Base-by-base conservation (phyloP, 78 protist genomes). In the Guillardia theta region DNA sequence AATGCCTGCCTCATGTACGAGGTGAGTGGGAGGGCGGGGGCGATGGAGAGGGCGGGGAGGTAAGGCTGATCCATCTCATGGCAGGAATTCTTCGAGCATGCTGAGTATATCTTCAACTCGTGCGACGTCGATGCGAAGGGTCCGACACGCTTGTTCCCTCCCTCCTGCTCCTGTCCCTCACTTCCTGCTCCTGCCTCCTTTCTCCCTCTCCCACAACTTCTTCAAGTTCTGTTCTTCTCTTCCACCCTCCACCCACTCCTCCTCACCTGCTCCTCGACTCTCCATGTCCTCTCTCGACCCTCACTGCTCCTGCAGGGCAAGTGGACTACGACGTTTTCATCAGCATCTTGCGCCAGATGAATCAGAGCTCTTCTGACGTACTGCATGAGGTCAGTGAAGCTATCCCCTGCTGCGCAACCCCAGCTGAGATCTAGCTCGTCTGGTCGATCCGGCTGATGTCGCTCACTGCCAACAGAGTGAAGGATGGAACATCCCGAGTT, bases 81-180 rank as follows among this genome's bases (percentile, higher is more conserved):
- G n/a, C n/a, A 70, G 41, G 83, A 70, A 43, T 70, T 70, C 83
- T 70, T 70, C 83, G 83, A 70, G 83, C 22, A 70, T 24, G 83
- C 83, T 1, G 83, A 70, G 83, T 43, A 22, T 15, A 12, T 70
- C 6, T 70, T 70, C 83, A 70, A 70, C 83, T 36, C 83, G n/a
- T 24, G 9, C 83, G 83, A 70, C 6, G 33, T 24, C 41, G 83
- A 70, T 24, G 6, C 41, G 21, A 0, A 1, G 10, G 41, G 33
- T 33, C 83, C 36, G 46, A 4, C 6, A 15, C 41, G 4, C 41
- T 43, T 70, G 46, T 24, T 43, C 6, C 41, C 41, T 43, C 6
- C 41, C 4, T 43, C 41, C 22, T 18, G 39, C 70, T 18, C 0
- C 41, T 12, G 27, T 33, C 83, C 41, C 83, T 70, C 41, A 15